Evolutionary conservation across 306 rosid genomes (phyloP).

Genomic region (Castanopsis chinensis): DNA sequence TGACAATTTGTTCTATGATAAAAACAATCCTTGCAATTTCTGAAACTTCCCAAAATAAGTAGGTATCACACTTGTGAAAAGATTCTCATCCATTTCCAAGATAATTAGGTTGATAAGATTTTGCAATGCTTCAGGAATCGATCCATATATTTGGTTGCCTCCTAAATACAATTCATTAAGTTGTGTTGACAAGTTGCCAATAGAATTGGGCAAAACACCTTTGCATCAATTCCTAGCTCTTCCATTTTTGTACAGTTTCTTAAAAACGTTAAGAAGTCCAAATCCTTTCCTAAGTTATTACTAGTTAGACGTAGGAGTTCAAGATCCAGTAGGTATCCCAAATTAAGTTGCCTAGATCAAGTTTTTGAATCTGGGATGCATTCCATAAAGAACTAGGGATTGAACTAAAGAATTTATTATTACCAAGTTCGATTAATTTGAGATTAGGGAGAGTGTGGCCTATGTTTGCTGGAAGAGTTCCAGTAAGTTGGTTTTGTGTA

Average conservation of each 20-base stretch:
- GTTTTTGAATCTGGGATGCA: not conserved
- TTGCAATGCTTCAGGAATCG: not conserved
- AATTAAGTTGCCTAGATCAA: not conserved
- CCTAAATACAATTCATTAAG: not conserved
- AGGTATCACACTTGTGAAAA: not conserved
- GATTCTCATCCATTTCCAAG: not conserved
- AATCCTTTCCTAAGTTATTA: not conserved
- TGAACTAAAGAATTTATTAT: not conserved
- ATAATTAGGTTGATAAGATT: not conserved
- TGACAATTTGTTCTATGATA: not conserved
- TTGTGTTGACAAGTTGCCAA: conserved; percentile 1
- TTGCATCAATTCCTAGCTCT: not conserved
- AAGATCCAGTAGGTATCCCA: not conserved
- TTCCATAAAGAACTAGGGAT: conserved; percentile 11
- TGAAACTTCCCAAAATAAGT: not conserved
- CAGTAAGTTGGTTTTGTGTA: not conserved
- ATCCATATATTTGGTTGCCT: not conserved
- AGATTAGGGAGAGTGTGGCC: conserved; percentile 5
- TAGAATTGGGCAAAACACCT: not conserved
- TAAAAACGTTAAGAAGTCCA: not conserved
- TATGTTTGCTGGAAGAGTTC: not conserved
- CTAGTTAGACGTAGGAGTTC: not conserved
- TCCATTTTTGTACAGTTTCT: not conserved
- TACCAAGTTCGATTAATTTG: not conserved
- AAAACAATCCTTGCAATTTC: not conserved